Evolutionary conservation across 345 rosid species (phyloP).

Genomic region (Corchorus capsularis): DNA sequence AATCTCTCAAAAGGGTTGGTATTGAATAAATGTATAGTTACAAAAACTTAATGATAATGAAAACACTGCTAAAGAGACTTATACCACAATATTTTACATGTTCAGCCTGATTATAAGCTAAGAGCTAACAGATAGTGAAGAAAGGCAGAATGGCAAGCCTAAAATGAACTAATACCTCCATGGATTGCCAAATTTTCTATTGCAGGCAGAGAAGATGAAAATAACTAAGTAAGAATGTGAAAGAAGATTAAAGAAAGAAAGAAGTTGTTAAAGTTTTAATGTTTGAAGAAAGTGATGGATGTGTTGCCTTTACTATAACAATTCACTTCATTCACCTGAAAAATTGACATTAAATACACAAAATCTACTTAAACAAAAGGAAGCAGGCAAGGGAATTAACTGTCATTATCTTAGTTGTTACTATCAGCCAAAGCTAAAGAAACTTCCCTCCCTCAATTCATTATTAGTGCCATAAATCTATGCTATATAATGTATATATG

Average conservation of each 20-base stretch:
- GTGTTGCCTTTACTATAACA: too few relatives aligned
- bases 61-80: not conserved
- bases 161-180: too few relatives aligned
- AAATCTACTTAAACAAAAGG: not conserved
- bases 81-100: too few relatives aligned
- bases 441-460: not conserved
- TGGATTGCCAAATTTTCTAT: not conserved
- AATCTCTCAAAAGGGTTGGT: not conserved
- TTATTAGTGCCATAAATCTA: not conserved
- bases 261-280: not conserved
- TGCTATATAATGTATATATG: not conserved
- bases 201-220: not conserved
- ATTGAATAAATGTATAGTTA: not conserved
- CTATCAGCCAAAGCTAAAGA: conserved; percentile 1
- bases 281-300: not conserved
- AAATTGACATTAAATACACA: too few relatives aligned
- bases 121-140: too few relatives aligned
- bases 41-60: not conserved
- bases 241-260: not conserved
- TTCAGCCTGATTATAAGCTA: too few relatives aligned
- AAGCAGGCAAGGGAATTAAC: not conserved
- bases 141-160: too few relatives aligned
- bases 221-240: too few relatives aligned
- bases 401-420: not conserved
- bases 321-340: too few relatives aligned